Base-by-base conservation (phyloP, 2,329 filamentous ascomycete species). In the Penicillium sp. region DNA sequence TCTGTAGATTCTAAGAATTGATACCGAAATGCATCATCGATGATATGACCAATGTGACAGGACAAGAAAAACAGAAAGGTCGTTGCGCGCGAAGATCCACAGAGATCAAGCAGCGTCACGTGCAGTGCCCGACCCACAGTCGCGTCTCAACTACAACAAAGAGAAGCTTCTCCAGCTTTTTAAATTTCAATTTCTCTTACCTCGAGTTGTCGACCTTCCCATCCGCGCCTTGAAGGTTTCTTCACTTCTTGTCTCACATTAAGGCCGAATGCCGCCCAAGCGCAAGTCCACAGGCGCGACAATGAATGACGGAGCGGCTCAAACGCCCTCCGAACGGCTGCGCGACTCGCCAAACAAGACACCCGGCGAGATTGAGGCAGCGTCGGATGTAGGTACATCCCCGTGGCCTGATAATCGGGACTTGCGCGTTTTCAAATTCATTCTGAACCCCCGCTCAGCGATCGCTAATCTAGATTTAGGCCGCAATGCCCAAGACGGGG, bases 271-370 rank as follows among this genome's bases (percentile, higher is more conserved):
- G 57, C 52, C 54, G 11, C 46, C 31, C 38, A 69, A 69, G 56
- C 68, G 68, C 56, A 67, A 64, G 54, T 62, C 64, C 2, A 59
- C 60, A 39, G 53, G 50, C 52, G 57, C 56, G 16, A 47, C 57
- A 20, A 49, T 55, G 49, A 44, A 58, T 45, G 60, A 60, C 18
- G 60, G 62, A 16, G 43, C 35, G 13, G 36, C 45, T 18, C 46
- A 31, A 20, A 53, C 54, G 2, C 57, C 65, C 8, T 56, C 65
- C 2, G 70, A 70, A 48, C 60, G 55, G 30, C 51, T 57, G 25
- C 57, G 63, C 52, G 56, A 50, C 25, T 49, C 49, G 22, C 22
- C 35, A 27, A 44, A 50, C 24, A 41, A 28, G 14, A 24, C 42
- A 4, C 28, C 51, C 16, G 44, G 14, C 16, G 41, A 46, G 30